These are phyloP conservation scores for Leccinum angustisporum DNA, from an alignment of 1,284 basidiomycete species.

Conservation along the genomic window DNA sequence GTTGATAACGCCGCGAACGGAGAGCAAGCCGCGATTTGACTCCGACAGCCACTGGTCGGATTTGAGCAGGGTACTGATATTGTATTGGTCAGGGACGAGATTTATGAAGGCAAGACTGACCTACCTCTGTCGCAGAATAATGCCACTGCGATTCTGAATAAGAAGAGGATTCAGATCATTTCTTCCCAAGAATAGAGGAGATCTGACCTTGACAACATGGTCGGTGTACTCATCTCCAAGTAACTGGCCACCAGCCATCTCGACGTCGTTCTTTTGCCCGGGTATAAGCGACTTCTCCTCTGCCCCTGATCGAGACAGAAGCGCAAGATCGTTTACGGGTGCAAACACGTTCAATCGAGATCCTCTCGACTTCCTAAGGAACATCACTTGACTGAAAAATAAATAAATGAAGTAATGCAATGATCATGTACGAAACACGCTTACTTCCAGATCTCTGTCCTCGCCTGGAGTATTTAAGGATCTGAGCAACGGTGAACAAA, in stretches of 20 bases:
- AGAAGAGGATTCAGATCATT: background rate
- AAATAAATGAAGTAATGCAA: background rate
- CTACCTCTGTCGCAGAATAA: constrained; percentile 86
- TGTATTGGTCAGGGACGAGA: constrained; percentile 1
- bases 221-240: constrained; percentile 93
- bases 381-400: constrained; percentile 71
- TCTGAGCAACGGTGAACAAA: background rate
- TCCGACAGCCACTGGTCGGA: constrained; percentile 88
- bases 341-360: constrained; percentile 84
- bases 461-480: constrained; percentile 43
- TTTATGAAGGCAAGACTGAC: constrained; percentile 23
- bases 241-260: constrained; percentile 80
- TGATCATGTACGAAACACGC: constrained; percentile 30
- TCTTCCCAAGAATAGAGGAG: background rate
- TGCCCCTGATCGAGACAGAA: constrained; percentile 66
- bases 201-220: constrained; percentile 80
- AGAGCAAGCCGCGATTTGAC: constrained; percentile 60
- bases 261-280: constrained; percentile 72
- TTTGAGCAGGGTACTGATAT: constrained; percentile 78
- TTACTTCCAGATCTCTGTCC: constrained; percentile 94
- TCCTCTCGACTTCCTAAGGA: constrained; percentile 77
- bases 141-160: constrained; percentile 81
- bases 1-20: constrained; percentile 90
- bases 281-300: constrained; percentile 55
- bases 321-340: constrained; percentile 84